Evolutionary conservation across 768 basidiomycete species (phyloP).

Genomic region (Pleurotus citrinopileatus): DNA sequence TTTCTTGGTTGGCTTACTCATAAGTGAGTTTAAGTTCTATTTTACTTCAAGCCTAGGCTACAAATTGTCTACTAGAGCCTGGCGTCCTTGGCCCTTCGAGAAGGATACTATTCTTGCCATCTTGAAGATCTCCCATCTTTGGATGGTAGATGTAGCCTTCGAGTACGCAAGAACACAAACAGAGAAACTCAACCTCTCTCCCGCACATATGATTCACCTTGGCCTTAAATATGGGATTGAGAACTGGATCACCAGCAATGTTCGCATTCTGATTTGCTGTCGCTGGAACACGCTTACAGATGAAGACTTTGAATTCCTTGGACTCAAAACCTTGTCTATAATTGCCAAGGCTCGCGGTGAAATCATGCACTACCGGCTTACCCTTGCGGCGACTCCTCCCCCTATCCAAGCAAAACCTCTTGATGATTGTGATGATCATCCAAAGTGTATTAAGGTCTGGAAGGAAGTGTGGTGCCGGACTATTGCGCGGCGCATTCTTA

Average conservation of each 20-base stretch:
- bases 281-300: neutral
- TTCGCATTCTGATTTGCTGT: neutral
- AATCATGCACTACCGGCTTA: neutral
- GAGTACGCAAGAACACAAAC: neutral
- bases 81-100: neutral
- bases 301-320: neutral
- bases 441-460: neutral
- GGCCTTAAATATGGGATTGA: neutral
- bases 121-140: neutral
- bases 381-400: neutral
- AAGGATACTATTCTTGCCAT: neutral
- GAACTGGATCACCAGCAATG: neutral
- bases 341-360: neutral
- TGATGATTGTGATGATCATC: too few relatives aligned
- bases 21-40: neutral
- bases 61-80: neutral
- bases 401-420: neutral
- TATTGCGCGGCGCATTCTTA: neutral
- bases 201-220: neutral
- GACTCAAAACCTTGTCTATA: neutral
- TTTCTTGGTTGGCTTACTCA: slow-evolving; percentile 9
- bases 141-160: neutral
- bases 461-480: neutral
- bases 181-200: neutral
- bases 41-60: neutral